phyloP scores from a whole-genome alignment of 2,329 filamentous ascomycete species.

The Graphium sp. region DNA sequence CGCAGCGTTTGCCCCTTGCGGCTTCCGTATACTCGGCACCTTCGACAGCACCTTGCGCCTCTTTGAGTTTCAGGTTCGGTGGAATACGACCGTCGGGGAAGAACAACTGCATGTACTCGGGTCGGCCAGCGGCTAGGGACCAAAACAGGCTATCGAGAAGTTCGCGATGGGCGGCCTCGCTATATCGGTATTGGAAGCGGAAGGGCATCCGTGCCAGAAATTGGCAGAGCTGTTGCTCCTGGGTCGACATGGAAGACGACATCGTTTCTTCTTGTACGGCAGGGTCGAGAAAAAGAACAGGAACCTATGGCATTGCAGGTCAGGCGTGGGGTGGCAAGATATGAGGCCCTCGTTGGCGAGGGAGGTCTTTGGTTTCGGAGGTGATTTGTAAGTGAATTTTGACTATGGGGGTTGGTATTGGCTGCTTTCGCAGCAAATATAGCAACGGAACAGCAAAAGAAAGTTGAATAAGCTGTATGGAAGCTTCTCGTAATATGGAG shows the following conservation, averaged over 20 bases:
- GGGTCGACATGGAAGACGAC: slow-evolving; percentile 39
- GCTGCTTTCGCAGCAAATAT: too few relatives aligned
- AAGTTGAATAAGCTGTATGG: too few relatives aligned
- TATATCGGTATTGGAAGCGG: slow-evolving; percentile 61
- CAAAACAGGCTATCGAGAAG: slow-evolving; percentile 72
- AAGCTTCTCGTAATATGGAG: too few relatives aligned
- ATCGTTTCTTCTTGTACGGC: slow-evolving; percentile 16
- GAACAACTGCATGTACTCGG: slow-evolving; percentile 59
- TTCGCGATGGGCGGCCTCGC: slow-evolving; percentile 48
- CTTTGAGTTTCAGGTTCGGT: slow-evolving; percentile 57
- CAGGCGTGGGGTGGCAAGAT: not conserved
- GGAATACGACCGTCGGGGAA: slow-evolving; percentile 62
- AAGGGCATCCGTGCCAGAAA: slow-evolving; percentile 65
- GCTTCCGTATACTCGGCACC: slow-evolving; percentile 89
- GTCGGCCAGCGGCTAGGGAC: slow-evolving; percentile 62
- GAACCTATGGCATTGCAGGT: too few relatives aligned
- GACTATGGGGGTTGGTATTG: too few relatives aligned
- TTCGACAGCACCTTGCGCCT: slow-evolving; percentile 82
- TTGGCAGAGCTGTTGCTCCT: slow-evolving; percentile 71
- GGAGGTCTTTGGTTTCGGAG: too few relatives aligned
- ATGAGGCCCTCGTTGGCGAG: slow-evolving; percentile 1
- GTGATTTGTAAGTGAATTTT: too few relatives aligned
- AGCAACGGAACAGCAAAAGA: too few relatives aligned
- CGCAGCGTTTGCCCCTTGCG: slow-evolving; percentile 83
- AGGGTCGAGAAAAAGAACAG: not conserved